A percentile compares a stretch with the other conserved stretches of the same genome.
phyloP scores from a whole-genome alignment of 768 basidiomycete genomes.

The Lactifluus pinguis region DNA sequence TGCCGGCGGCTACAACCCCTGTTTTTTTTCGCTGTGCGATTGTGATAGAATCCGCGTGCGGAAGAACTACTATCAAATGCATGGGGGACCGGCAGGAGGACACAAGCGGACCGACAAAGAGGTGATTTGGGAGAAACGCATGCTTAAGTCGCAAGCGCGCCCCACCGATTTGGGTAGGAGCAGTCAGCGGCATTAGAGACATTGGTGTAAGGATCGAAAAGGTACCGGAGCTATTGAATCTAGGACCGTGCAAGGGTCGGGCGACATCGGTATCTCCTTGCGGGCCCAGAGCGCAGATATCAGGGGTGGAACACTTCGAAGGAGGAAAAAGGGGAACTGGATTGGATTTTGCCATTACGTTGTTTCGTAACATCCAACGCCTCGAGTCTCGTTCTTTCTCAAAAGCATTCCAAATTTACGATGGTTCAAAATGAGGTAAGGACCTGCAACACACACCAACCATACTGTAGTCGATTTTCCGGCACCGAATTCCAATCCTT shows the following conservation, averaged over 20 bases:
- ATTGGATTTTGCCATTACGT: slow-evolving; percentile 3
- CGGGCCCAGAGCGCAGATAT: not conserved
- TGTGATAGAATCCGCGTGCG: not conserved
- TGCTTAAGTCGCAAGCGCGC: not conserved
- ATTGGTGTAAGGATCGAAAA: not conserved
- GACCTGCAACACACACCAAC: not conserved
- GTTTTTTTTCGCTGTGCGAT: not conserved
- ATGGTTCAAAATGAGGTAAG: not conserved
- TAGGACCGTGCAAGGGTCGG: not conserved
- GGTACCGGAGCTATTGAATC: not conserved
- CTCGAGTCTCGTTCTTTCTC: not conserved
- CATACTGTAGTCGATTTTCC: not conserved
- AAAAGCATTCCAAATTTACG: not conserved
- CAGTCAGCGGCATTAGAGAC: not conserved
- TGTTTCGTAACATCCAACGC: not conserved
- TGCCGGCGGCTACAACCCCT: not conserved
- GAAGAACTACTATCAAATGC: not conserved
- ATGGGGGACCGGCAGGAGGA: not conserved
- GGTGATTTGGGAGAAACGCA: too few species aligned
- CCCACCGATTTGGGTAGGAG: not conserved
- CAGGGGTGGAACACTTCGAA: not conserved
- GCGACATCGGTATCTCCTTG: slow-evolving; percentile 3
- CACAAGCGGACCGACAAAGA: not conserved
- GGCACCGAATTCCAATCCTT: not conserved
- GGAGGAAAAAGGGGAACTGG: not conserved